Evolutionary conservation across 1,139 yeast genomes (phyloP).

Genomic region (Insectozyma bohioensis): DNA sequence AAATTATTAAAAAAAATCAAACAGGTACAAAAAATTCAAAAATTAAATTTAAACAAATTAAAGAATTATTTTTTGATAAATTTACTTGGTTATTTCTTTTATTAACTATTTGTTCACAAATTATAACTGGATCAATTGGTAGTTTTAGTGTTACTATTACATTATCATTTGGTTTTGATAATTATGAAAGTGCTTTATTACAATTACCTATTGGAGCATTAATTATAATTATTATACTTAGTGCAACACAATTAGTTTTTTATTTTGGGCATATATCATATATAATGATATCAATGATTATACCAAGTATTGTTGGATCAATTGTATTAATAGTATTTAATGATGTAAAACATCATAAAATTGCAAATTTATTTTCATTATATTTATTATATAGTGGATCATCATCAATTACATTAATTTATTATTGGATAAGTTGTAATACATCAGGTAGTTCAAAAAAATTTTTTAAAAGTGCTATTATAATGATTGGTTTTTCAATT

Average conservation of each 20-base stretch:
- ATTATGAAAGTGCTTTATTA: slow-evolving; percentile 34
- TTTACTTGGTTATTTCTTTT: slow-evolving; percentile 39
- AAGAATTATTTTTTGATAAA: slow-evolving; percentile 32
- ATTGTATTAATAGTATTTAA: slow-evolving; percentile 33
- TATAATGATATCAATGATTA: slow-evolving; percentile 30
- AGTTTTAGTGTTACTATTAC: slow-evolving; percentile 43
- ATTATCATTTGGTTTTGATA: slow-evolving; percentile 34
- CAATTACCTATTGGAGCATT: slow-evolving; percentile 42
- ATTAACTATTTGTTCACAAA: slow-evolving; percentile 35
- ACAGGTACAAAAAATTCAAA: slow-evolving; percentile 31
- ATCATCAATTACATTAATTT: slow-evolving; percentile 34
- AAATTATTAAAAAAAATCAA: slow-evolving; percentile 30
- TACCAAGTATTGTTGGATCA: slow-evolving; percentile 37
- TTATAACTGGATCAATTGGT: slow-evolving; percentile 42
- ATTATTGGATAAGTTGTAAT: slow-evolving; percentile 36
- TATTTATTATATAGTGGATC: slow-evolving; percentile 38
- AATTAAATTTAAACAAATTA: slow-evolving; percentile 27
- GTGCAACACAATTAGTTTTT: slow-evolving; percentile 31
- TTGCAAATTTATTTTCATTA: slow-evolving; percentile 36
- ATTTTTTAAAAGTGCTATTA: slow-evolving; percentile 27
- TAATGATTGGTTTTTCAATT: slow-evolving; percentile 36
- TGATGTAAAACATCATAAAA: slow-evolving; percentile 22
- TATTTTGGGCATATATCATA: slow-evolving; percentile 26
- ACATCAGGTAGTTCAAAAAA: slow-evolving; percentile 39
- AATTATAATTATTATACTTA: slow-evolving; percentile 32